These are phyloP conservation scores for Candida corydali DNA, from an alignment of 805 yeast genomes.

Conservation along the genomic window DNA sequence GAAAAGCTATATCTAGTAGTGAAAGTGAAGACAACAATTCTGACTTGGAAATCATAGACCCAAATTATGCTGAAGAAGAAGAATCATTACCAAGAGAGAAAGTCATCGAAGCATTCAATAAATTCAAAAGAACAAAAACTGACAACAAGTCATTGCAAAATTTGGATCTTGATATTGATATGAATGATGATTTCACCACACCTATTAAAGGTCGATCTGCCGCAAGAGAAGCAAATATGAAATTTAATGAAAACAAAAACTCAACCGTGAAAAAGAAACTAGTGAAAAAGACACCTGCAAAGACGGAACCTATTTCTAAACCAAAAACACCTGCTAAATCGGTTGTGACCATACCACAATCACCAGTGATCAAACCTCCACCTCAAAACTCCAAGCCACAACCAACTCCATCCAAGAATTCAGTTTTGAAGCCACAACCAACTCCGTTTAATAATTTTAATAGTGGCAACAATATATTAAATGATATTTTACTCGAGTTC, in stretches of 20 bases:
- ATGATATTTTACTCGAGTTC: neutral
- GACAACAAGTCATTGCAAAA: neutral
- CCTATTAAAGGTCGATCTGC: neutral
- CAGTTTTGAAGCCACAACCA: neutral
- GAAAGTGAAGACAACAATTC: neutral
- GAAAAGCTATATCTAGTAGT: neutral
- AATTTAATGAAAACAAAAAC: constrained; percentile 1
- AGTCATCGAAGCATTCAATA: neutral
- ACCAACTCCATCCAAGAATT: neutral
- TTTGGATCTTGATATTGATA: constrained; percentile 4
- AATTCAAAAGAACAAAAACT: neutral
- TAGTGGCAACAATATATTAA: neutral
- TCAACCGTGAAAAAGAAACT: neutral
- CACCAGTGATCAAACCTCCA: neutral
- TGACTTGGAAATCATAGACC: constrained; percentile 1
- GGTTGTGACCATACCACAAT: neutral
- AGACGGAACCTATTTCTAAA: neutral
- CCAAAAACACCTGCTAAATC: neutral
- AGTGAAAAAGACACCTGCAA: neutral
- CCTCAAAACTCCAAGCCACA: neutral
- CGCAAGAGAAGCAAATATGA: constrained; percentile 1
- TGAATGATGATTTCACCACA: constrained; percentile 6
- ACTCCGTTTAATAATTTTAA: neutral
- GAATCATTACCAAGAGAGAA: neutral
- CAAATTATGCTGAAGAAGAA: neutral